Evolutionary conservation across 2,329 filamentous ascomycete species (phyloP), one percentile per base, ranked within the genome.

Genomic region (Hymenoscyphus scutula): DNA sequence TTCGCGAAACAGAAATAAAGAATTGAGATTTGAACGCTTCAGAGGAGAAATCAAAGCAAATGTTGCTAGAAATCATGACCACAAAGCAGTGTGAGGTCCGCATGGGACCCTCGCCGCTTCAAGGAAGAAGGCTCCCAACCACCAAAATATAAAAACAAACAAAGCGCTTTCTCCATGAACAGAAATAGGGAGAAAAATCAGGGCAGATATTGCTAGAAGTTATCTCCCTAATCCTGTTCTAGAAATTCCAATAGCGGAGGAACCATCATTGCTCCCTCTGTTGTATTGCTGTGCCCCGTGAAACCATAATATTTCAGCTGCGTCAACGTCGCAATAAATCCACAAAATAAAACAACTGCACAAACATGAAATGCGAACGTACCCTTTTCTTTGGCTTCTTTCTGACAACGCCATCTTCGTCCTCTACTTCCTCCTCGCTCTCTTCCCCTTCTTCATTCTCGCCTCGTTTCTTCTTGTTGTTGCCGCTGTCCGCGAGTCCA

Each of bases 401-500:
- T 68, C 74, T 76, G 10, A 80, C 74, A 69, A 79, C 79, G 54
- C 80, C 80, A 68, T 81, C 75, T 67, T 80, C 79, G 62, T 90
- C 79, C 76, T 89, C 81, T 70, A 85, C 84, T 6, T 85, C 76
- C 63, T 88, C 77, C 67, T 82, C 81, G n/a, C 80, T 89, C 8
- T 88, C 90, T 2, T 82, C 86, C 5, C 80, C 89, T 10, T 88
- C 90, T 1, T 82, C 86, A 25, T 85, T 87, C 10, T 84, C 86
- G 0, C 81, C 86, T 64, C 87, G 89, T 70, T 90, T 91, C 70
- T 89, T 91, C 66, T 87, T 90, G 66, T 84, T 91, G 73, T 81
- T 81, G 10, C 88, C 87, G 75, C 90, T 93, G 72, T 98, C 94
- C 25, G 95, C 94, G 64, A 99, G 80, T 62, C 95, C 95, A 76